Evolutionary conservation across 2,329 filamentous ascomycete species (phyloP), one percentile per base, ranked within the genome.

Genomic region (Shiraia bambusicola): DNA sequence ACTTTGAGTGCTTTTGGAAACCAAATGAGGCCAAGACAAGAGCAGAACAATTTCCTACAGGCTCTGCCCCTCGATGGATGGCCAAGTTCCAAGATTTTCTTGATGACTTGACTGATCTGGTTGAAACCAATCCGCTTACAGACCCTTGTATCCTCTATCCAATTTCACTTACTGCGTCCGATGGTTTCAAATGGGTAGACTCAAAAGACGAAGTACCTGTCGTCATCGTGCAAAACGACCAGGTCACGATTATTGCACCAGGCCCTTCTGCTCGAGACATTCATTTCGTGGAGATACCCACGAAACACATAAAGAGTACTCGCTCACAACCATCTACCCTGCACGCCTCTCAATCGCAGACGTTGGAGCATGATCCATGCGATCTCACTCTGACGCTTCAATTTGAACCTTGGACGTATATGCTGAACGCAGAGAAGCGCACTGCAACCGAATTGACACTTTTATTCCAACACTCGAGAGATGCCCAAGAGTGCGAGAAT

Each of bases 261-360:
- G 47, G 59, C 19, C 24, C 22, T 8, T n/a, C 40, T 15, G 41
- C 56, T 7, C 41, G 42, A 36, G 28, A 53, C 2, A 38, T 59
- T 9, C 32, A 42, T 1, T 65, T 63, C 35, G 32, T 67, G 10
- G 63, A 67, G 19, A 46, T 69, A 19, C 59, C 63, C 6, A 24
- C 64, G 14, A 19, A 31, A 10, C 49, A 57, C 17, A 57, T 68
- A 27, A 14, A 43, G 11, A 34, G 41, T 8, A 40, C 39, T 3
- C 22, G 30, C 2, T 31, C 41, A 12, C 44, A 44, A 28, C 49
- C 47, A 13, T 50, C 56, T 10, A 43, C 19, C 16, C 33, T 59
- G 13, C 35, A 61, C 28, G 50, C 58, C 37, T 58, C 56, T 6
- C 59, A 63, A 45, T 41, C 42, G 10, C 38, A 28, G 33, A 32